phyloP scores from a whole-genome alignment of 768 basidiomycete species.

The Serendipita indica region DNA sequence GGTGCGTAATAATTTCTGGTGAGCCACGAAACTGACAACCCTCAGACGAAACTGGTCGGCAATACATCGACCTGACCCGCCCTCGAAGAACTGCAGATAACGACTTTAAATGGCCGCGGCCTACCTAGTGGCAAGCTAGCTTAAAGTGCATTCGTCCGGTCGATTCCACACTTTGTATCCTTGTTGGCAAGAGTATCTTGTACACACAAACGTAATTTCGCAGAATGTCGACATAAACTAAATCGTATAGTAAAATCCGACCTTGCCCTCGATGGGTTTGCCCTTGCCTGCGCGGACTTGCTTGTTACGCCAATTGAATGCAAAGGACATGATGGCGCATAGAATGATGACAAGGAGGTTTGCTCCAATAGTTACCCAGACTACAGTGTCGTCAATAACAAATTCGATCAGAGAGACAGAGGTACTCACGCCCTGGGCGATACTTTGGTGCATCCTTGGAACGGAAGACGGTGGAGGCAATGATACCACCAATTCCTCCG shows the following conservation, averaged over 20 bases:
- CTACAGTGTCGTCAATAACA: neutral
- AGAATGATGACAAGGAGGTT: constrained; percentile 13
- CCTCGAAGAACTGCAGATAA: constrained; percentile 6
- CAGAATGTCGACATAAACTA: too few relatives aligned
- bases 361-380: constrained; percentile 14
- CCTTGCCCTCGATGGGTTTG: constrained; percentile 13
- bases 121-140: neutral
- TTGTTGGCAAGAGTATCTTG: too few relatives aligned
- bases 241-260: constrained; percentile 17
- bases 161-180: too few relatives aligned
- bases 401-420: neutral
- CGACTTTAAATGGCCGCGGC: constrained; percentile 13
- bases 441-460: constrained; percentile 14
- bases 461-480: constrained; percentile 14
- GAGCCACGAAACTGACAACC: neutral
- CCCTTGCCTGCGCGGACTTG: constrained; percentile 12
- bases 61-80: constrained; percentile 6
- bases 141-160: too few relatives aligned
- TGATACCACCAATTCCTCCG: constrained; percentile 18
- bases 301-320: constrained; percentile 14
- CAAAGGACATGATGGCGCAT: constrained; percentile 9
- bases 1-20: constrained; percentile 3
- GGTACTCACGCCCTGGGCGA: constrained; percentile 12
- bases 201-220: too few relatives aligned
- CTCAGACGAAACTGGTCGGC: neutral